Percentiles rank a stretch among this genome's conserved stretches.
Evolutionary conservation across 2,329 filamentous ascomycete species (phyloP).

Genomic region (Cytospora mali): DNA sequence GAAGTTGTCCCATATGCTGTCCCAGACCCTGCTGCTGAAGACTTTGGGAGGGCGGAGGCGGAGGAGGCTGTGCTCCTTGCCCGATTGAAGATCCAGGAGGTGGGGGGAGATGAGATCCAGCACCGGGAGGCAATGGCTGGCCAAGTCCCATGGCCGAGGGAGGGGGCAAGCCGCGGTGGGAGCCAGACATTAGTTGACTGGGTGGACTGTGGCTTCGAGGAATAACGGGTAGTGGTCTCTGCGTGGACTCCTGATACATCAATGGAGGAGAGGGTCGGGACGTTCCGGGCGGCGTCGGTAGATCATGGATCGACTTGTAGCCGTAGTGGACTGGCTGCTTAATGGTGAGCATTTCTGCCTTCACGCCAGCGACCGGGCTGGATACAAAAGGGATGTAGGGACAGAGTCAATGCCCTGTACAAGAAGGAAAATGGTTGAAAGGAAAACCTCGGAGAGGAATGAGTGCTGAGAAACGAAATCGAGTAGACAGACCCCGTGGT

Average conservation of each 20-base stretch:
- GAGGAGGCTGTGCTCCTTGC: conserved; percentile 31
- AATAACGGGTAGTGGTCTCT: conserved; percentile 44
- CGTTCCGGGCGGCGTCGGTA: conserved; percentile 60
- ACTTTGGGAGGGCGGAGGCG: conserved; percentile 34
- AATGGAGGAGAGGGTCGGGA: conserved; percentile 59
- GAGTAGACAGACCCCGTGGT: conserved; percentile 23
- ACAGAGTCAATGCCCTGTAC: conserved; percentile 15
- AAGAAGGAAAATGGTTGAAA: conserved; percentile 16
- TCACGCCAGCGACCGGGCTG: conserved; percentile 31
- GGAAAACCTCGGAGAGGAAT: conserved; percentile 21
- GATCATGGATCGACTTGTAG: conserved; percentile 64
- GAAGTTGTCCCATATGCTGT: conserved; percentile 52
- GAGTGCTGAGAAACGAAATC: conserved; percentile 22
- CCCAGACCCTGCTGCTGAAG: conserved; percentile 31
- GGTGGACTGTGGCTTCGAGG: conserved; percentile 51
- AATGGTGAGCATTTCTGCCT: conserved; percentile 61
- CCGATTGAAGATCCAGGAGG: conserved; percentile 35
- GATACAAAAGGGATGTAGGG: conserved; percentile 23
- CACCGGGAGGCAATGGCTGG: conserved; percentile 45
- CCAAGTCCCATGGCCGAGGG: conserved; percentile 67
- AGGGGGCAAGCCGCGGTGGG: conserved; percentile 70
- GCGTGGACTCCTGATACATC: conserved; percentile 50
- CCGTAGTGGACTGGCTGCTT: conserved; percentile 62
- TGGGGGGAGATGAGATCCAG: conserved; percentile 37
- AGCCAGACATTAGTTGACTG: conserved; percentile 65